Base-by-base conservation (phyloP, 1,284 basidiomycete species). In the Gomphus sp. region DNA sequence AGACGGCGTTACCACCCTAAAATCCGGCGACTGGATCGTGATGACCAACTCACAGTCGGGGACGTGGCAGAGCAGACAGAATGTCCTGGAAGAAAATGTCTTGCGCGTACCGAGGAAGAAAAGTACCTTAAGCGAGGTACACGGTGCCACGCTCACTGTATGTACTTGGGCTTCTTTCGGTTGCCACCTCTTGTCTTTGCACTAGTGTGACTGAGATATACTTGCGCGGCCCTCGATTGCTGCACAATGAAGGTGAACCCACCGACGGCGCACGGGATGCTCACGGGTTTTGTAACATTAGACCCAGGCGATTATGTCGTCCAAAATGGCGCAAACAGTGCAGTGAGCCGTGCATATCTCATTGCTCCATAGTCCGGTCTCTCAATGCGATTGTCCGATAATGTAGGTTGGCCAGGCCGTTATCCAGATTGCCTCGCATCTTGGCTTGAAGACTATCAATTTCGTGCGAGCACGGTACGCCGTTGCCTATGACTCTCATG, bases 301-400 rank as follows among this genome's bases (percentile, higher is more conserved):
- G 64, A 80, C 56, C 72, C 76, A 54, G 87, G 82, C 0, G 87
- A 90, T 57, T 91, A 85, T 82, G 75, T 93, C 6, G 69, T 92
- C 18, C 91, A 93, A 67, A 93, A 93, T 64, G 91, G 88, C 16
- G 89, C 89, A 1, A 93, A 93, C 66, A 89, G 87, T 64, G 87
- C 89, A 28, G 89, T 89, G 61, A 53, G 82, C 73, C 45, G 8
- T 31, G 18, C 41, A 43, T 43, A 43, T 43, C 0, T 43, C 41
- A n/a, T 43, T 43, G n/a, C 8, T n/a, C 6, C 6, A 14, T 18
- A 43, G 16, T 43, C 6, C 12, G 16, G 41, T 12, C 41, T 43
- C 41, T 16, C n/a, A 48, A 48, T 31, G n/a, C 58, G 65, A 22
- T 50, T 10, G 41, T 14, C 14, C 12, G 16, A 43, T 43, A 37